Evolutionary conservation across 1,139 yeast species (phyloP), one percentile per base, ranked within the genome.

Genomic region (Yamadazyma membranifaciens): DNA sequence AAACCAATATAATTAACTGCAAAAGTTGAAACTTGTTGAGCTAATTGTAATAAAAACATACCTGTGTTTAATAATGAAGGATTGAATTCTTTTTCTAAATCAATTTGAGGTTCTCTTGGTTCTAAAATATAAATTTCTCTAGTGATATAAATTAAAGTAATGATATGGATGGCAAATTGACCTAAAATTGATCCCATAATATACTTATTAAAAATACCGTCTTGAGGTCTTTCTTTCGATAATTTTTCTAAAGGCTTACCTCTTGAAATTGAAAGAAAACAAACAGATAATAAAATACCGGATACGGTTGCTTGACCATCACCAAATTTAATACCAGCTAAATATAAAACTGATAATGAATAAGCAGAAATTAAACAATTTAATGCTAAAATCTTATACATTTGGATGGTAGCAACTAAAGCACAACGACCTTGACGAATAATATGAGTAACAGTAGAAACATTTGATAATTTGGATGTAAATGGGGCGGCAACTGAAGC

Each of bases 401-500:
- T 94, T 69, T 92, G 98, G 58, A 92, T 91, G 15, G 98, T 92
- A 12, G 97, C 89, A 42, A 94, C 97, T 55, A 92, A 75, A 9
- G 99, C 96, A 73, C 96, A 88, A 69, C 99, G 89, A 52, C 99
- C 99, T 75, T 94, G 98, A 67, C 99, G 91, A 54, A 92, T 80
- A 51, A 92, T 87, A 58, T 89, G 84, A 40, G 96, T 87, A 43
- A 94, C 97, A 41, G 98, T 85, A 42, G 92, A 80, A 37, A 94
- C 98, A 60, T 86, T 87, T 29, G 96, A 81, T 52, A 92, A 78
- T 62, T 92, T 92, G 22, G 98, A 91, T 14, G 99, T 92, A 62
- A 92, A 89, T 35, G 99, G 99, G 31, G 99, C 99, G 43, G 99
- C 99, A 55, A 94, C 96, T 22, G 98, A 91, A 9, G 99, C 99